These are phyloP conservation scores for Hibiscus syriacus DNA, from an alignment of 345 rosid genomes.

Conservation along the genomic window DNA sequence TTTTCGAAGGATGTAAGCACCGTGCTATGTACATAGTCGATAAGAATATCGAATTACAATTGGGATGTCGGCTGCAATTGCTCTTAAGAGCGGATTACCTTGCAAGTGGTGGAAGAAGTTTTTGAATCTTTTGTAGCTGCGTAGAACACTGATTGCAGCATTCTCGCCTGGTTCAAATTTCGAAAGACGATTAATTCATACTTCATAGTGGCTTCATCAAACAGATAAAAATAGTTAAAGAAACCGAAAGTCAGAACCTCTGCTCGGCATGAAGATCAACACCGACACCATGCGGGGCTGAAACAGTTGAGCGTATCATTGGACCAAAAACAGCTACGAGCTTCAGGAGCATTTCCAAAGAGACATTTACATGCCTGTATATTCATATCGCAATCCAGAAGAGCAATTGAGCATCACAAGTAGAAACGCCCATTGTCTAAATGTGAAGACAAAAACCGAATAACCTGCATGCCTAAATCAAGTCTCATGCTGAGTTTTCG, in stretches of 20 bases:
- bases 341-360: no score
- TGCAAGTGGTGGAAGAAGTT: conserved; percentile 52
- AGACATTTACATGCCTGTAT: conserved; percentile 59
- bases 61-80: background rate
- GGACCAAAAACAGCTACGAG: conserved; percentile 88
- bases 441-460: no score
- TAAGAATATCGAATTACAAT: background rate
- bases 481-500: background rate
- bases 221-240: background rate
- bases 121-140: conserved; percentile 69
- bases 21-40: background rate
- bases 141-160: conserved; percentile 73
- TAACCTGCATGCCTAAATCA: background rate
- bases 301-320: no score
- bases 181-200: background rate
- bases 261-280: conserved; percentile 89
- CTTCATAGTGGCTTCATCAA: background rate
- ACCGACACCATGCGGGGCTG: no score
- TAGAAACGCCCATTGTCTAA: no score
- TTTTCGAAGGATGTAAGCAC: background rate
- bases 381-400: conserved; percentile 10
- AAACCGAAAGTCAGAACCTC: conserved; percentile 33
- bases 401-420: background rate
- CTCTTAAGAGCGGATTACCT: conserved; percentile 33
- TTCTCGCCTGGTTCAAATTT: conserved; percentile 46